Percentiles rank a stretch among this genome's conserved stretches.
Evolutionary conservation across 139 green algal genomes (phyloP).

Genomic region (Chlorella sp.): DNA sequence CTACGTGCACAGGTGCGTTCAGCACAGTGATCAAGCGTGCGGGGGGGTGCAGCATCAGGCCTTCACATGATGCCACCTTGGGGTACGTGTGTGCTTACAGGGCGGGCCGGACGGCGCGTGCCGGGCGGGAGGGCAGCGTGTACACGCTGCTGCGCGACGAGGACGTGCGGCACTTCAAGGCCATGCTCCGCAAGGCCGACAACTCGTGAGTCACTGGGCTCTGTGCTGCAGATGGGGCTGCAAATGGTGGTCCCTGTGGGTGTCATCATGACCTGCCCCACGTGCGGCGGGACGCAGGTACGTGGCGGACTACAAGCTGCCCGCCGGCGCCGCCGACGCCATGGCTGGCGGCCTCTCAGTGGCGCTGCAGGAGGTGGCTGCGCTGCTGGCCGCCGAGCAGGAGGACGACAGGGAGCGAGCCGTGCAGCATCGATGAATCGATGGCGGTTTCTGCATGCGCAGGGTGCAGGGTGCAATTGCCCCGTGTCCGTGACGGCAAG

Average conservation of each 20-base stretch:
- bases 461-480: too few species aligned
- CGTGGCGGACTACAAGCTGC: background rate
- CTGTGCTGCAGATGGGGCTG: too few species aligned
- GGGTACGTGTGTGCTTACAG: conserved; percentile 60
- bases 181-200: conserved; percentile 76
- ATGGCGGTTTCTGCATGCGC: too few species aligned
- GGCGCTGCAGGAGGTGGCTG: background rate
- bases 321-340: background rate
- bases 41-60: too few species aligned
- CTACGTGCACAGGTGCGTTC: conserved; percentile 52
- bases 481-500: too few species aligned
- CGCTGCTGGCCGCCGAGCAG: background rate
- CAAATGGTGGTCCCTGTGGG: too few species aligned
- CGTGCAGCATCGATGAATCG: background rate
- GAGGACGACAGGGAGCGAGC: background rate
- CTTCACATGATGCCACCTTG: background rate
- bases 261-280: too few species aligned
- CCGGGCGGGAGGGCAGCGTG: conserved; percentile 50
- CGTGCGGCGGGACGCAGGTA: background rate
- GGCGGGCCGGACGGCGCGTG: conserved; percentile 76
- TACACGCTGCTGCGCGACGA: conserved; percentile 73
- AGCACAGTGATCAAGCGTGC: too few species aligned
- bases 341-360: background rate
- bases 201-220: conserved; percentile 56
- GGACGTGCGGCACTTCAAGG: conserved; percentile 83